Base-by-base conservation (phyloP, 2,329 filamentous ascomycete genomes). In the Ceratocystis cubensis region DNA sequence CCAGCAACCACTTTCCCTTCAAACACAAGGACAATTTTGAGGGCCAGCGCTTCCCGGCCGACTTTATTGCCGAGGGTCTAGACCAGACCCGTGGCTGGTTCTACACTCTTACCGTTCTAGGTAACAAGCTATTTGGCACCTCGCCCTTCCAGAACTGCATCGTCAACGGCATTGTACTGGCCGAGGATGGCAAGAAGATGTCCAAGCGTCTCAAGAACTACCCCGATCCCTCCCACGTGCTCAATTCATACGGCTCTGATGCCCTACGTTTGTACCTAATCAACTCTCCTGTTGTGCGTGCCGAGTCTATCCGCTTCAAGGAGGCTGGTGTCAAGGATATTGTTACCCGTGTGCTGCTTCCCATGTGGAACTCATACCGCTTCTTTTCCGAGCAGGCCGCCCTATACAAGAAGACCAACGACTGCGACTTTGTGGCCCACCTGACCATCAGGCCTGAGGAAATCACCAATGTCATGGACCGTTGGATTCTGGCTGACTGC, bases 401-500 rank as follows among this genome's bases (percentile, higher is more conserved):
- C 8, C 67, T 71, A 17, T 72, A 67, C 67, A 69, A 70, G 57
- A 70, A 71, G 65, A 70, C 65, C 3, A 70, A 69, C n/a, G 71
- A 69, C 28, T 48, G 67, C 4, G 67, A 69, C 13, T 71, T 72
- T 66, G 67, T 69, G 5, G 63, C 67, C 56, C 45, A 68, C 37
- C 56, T 70, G 17, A 67, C 68, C 5, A 70, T 70, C 22, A 66
- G 69, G 25, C 65, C 63, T 6, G 64, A 65, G 1, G 63, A 69
- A 28, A 50, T 72, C 48, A 67, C 41, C 37, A 72, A 72, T 72
- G 91, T 96, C 67, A 96, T 97, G 88, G 93, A 97, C 74, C 84
- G 87, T 69, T 97, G 93, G 93, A 94, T 97, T 71, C 78, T 97
- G 73, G 93, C 93, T 69, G 91, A 88, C 71, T 95, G 89, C 72